Evolutionary conservation across 129 eudicot genomes (phyloP).

Genomic region (Silybum marianum): DNA sequence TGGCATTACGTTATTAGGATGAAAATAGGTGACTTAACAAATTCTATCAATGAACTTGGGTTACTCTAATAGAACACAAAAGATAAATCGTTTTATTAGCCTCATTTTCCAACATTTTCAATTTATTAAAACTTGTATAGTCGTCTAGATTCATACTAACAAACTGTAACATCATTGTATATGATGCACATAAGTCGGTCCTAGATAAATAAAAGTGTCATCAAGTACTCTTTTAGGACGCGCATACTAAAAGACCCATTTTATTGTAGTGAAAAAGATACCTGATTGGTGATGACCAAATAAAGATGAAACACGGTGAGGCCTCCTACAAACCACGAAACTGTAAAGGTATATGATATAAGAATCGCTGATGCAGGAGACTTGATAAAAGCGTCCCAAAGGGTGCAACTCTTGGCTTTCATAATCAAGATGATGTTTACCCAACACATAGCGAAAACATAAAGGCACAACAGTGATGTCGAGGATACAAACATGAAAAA

Average conservation of each 20-base stretch:
- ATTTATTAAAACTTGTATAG: too few species aligned
- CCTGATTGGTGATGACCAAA: slow-evolving; percentile 65
- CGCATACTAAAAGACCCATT: neutral
- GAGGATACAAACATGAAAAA: slow-evolving; percentile 65
- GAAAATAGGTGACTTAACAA: too few species aligned
- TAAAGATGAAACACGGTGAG: slow-evolving; percentile 60
- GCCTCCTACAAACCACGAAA: slow-evolving; percentile 71
- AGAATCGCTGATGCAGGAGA: slow-evolving; percentile 55
- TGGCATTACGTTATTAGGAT: too few species aligned
- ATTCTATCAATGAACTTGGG: too few species aligned
- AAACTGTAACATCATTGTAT: too few species aligned
- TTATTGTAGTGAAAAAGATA: slow-evolving; percentile 11
- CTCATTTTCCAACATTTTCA: too few species aligned
- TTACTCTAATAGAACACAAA: too few species aligned
- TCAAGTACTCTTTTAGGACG: neutral
- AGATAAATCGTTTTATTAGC: too few species aligned
- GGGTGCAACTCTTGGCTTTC: slow-evolving; percentile 25
- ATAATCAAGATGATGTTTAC: slow-evolving; percentile 43
- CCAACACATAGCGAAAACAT: slow-evolving; percentile 52
- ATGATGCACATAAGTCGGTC: too few species aligned
- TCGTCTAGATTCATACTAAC: too few species aligned
- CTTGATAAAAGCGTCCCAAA: slow-evolving; percentile 45
- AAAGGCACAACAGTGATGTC: slow-evolving; percentile 52
- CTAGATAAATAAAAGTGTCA: too few species aligned
- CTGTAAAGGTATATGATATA: slow-evolving; percentile 52